Percentiles rank a stretch among this genome's conserved stretches.
These are phyloP conservation scores for Choanephora cucurbitarum DNA, from an alignment of 371 early-diverging fungal genomes.

Conservation along the genomic window DNA sequence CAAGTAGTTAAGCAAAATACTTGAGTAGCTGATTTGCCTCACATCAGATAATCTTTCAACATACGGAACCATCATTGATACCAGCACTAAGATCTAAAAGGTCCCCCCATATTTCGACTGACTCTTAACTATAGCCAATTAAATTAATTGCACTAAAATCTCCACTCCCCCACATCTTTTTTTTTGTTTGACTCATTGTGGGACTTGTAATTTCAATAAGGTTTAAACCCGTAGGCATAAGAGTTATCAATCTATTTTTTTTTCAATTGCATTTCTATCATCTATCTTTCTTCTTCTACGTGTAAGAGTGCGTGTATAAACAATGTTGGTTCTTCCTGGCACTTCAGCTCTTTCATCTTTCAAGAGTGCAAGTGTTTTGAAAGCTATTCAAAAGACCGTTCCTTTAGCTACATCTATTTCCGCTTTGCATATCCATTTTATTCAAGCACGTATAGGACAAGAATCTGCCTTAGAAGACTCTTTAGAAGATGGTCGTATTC, in stretches of 20 bases:
- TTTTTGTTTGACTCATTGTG: constrained; percentile 1
- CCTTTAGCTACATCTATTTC: constrained; percentile 53
- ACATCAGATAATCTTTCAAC: too few relatives aligned
- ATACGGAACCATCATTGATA: too few relatives aligned
- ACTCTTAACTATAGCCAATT: too few relatives aligned
- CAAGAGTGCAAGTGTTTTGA: constrained; percentile 61
- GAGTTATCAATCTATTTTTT: neutral
- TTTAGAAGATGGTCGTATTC: constrained; percentile 47
- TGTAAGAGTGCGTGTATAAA: neutral
- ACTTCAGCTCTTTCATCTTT: constrained; percentile 75
- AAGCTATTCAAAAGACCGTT: constrained; percentile 51
- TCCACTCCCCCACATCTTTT: neutral
- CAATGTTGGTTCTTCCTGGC: constrained; percentile 81
- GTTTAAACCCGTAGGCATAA: neutral
- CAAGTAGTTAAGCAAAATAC: too few relatives aligned
- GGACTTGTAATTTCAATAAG: neutral
- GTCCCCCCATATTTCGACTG: too few relatives aligned
- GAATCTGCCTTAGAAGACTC: constrained; percentile 32
- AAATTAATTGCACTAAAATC: neutral
- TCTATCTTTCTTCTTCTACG: neutral
- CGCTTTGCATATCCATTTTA: constrained; percentile 74
- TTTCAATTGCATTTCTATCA: neutral
- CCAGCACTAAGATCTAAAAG: too few relatives aligned
- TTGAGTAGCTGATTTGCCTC: too few relatives aligned
- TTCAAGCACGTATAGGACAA: constrained; percentile 54